A percentile compares a stretch with the other conserved stretches of the same genome.
These are phyloP conservation scores for Hanseniaspora meyeri DNA, from an alignment of 805 yeast species.

Conservation along the genomic window DNA sequence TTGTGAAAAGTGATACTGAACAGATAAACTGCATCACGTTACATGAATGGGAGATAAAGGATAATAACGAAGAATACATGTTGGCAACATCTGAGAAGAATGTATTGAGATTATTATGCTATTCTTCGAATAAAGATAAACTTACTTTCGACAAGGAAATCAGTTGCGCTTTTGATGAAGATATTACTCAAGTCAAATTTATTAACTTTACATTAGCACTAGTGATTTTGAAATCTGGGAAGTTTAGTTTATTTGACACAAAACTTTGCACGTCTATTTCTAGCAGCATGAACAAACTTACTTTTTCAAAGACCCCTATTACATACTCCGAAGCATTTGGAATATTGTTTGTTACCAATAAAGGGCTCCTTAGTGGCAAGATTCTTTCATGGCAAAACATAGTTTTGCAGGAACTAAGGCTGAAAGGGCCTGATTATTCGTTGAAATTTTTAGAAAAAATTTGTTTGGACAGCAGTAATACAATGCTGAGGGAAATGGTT, in stretches of 20 bases:
- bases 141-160: not conserved
- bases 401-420: conserved; percentile 22
- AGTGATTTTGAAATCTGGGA: not conserved
- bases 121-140: not conserved
- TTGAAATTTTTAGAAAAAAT: conserved; percentile 18
- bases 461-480: conserved; percentile 16
- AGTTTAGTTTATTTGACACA: not conserved
- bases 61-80: not conserved
- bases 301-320: not conserved
- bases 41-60: not conserved
- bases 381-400: conserved; percentile 26
- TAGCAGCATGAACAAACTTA: not conserved
- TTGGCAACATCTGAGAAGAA: not conserved
- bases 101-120: not conserved
- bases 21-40: too few relatives aligned
- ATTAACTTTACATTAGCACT: not conserved
- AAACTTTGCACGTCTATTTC: not conserved
- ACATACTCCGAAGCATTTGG: not conserved
- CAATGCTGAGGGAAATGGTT: conserved; percentile 18
- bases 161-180: not conserved
- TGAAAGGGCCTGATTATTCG: conserved; percentile 24
- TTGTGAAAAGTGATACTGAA: not conserved
- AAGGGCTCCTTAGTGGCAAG: conserved; percentile 22
- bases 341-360: conserved; percentile 18
- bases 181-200: not conserved